Evolutionary conservation across 345 rosid genomes (phyloP), one percentile per base, ranked within the genome.

Genomic region (Brassica juncea): DNA sequence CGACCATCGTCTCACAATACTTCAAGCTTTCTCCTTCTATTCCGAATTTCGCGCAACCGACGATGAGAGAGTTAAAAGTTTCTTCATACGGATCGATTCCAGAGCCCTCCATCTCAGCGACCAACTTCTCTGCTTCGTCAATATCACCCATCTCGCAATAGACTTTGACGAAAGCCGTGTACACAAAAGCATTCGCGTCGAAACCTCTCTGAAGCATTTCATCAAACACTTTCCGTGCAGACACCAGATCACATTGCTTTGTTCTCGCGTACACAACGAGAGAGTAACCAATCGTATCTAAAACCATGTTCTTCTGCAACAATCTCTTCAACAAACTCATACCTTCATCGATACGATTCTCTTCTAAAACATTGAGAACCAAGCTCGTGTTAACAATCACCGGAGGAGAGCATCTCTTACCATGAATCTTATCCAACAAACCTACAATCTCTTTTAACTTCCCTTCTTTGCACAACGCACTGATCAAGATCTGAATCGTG

Each of bases 131-230:
- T 0, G 89, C 96, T 73, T 86, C 87, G 59, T 86, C 89, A 28
- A 86, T 54, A 16, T 77, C 78, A 7, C 85, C 92, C 8, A 7
- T 72, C 67, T 67, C 49, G 8, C 83, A 89, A 65, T 83, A 87
- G 42, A 82, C 88, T 62, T 77, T 85, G 5, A 94, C 63, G 16
- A 92, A 87, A 11, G 85, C 76, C 2, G 97, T 88, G 74, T 79
- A 78, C 15, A 89, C 86, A 70, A 90, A 92, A 8, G 87, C 75
- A 66, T 92, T 94, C 3, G 85, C 75, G 25, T 28, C 27, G 66
- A 89, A 92, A 52, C 93, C 93, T 84, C 98, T 87, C 15, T 79
- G 78, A 66, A 89, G 82, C 98, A 92, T 90, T 86, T 88, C 91
- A 49, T 86, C 92, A 8, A 78, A 84, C 75, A 89, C 81, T 6